Evolutionary conservation across 257 asterid genomes (phyloP), one percentile per base, ranked within the genome.

Genomic region (Catharanthus roseus): DNA sequence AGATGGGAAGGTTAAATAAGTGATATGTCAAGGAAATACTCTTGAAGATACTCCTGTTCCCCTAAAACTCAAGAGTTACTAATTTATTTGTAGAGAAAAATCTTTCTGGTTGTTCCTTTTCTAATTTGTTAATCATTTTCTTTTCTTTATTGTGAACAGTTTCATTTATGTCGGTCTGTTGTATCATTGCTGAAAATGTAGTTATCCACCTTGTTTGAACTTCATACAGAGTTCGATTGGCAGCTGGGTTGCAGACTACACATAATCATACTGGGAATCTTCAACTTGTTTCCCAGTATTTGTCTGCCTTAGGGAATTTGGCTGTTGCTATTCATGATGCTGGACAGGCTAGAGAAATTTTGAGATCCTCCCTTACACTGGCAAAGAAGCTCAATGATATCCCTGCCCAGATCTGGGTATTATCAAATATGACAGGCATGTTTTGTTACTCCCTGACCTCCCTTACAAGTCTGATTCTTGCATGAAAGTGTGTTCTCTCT

Each of bases 291-390:
- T 91, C 99, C 19, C 97, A 91, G 85, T 93, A 91, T 84, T 73
- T 91, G 85, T 89, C 93, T 9, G 92, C 93, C 54, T 81, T 93
- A 51, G 99, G 97, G 65, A 88, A 75, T 81, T 81, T 93, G 83
- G 97, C 97, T 62, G 93, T 93, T 75, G 85, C 96, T 50, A 87
- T 93, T 38, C 96, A 82, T 62, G 99, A 93, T 75, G 85, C 96
- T 73, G 99, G 92, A 64, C 99, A 93, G 86, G 99, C 97, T 66
- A 88, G 87, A 81, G 97, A 93, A 87, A 93, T 93, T 77, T 81
- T 93, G 77, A 89, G 95, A 84, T 93, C 99, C 73, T 89, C 99
- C 75, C 86, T 93, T 6, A 93, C 99, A 69, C 77, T 93, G 83
- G 88, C 99, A 29, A 93, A 84, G 87, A 91, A 91, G 85, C 96